Evolutionary conservation across 192 early-diverging fungal species (phyloP).

Genomic region (Rhizophagus sp.): DNA sequence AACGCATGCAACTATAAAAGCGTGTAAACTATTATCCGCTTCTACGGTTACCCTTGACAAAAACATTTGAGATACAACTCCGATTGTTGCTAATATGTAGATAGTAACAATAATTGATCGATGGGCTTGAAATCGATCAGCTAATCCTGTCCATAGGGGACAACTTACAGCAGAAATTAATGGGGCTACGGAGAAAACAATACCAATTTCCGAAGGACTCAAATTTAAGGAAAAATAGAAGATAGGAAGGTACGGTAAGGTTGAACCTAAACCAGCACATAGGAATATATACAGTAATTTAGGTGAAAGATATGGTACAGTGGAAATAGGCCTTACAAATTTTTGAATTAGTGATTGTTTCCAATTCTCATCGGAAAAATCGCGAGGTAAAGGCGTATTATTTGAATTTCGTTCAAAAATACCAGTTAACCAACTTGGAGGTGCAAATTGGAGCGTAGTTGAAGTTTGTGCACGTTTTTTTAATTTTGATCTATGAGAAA

Average conservation of each 20-base stretch:
- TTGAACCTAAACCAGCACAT: constrained; percentile 33
- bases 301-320: constrained; percentile 21
- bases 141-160: constrained; percentile 47
- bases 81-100: constrained; percentile 40
- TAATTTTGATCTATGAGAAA: background rate
- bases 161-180: constrained; percentile 50
- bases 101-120: constrained; percentile 43
- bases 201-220: constrained; percentile 36
- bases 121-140: constrained; percentile 46
- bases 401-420: background rate
- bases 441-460: constrained; percentile 24
- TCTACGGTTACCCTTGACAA: constrained; percentile 31
- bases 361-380: background rate
- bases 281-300: constrained; percentile 36
- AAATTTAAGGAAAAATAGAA: constrained; percentile 36
- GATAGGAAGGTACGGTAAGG: constrained; percentile 35
- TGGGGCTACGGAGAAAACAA: constrained; percentile 35
- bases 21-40: constrained; percentile 17
- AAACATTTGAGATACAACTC: constrained; percentile 46
- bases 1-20: constrained; percentile 34
- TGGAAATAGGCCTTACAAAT: background rate
- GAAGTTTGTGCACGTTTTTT: constrained; percentile 12
- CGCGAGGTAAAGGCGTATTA: background rate
- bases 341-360: background rate
- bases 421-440: constrained; percentile 11